These are phyloP conservation scores for Pythium insidiosum DNA, from an alignment of 352 stramenopile genomes.

Conservation along the genomic window DNA sequence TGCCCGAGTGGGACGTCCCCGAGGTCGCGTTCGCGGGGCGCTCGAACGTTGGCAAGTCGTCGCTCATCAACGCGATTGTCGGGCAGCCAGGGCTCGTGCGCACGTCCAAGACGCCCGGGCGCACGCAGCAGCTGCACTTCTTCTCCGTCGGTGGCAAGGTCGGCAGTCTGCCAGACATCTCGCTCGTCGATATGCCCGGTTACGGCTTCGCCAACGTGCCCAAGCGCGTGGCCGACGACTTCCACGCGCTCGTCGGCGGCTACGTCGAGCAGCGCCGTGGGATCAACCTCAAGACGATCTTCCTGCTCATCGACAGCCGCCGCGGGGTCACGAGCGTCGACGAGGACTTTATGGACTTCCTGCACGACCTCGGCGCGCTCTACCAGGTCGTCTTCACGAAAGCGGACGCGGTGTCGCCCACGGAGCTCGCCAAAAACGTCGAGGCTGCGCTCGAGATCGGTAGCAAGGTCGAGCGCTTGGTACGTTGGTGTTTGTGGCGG, in stretches of 20 bases:
- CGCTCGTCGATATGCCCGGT: slow-evolving; percentile 82
- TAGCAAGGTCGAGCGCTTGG: slow-evolving; percentile 40
- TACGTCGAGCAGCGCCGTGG: slow-evolving; percentile 61
- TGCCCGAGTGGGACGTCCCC: slow-evolving; percentile 60
- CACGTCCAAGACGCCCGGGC: slow-evolving; percentile 82
- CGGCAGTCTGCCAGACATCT: slow-evolving; percentile 51
- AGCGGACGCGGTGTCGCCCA: slow-evolving; percentile 47
- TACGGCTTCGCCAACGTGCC: slow-evolving; percentile 80
- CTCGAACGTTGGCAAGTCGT: slow-evolving; percentile 87
- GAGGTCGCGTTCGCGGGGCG: slow-evolving; percentile 83
- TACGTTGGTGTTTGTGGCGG: slow-evolving; percentile 6
- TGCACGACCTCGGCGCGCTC: slow-evolving; percentile 68
- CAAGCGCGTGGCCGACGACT: slow-evolving; percentile 65
- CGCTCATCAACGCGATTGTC: slow-evolving; percentile 82
- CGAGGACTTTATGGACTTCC: slow-evolving; percentile 83
- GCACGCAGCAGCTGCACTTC: slow-evolving; percentile 77
- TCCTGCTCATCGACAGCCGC: slow-evolving; percentile 74
- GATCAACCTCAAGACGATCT: slow-evolving; percentile 66
- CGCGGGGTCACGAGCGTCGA: slow-evolving; percentile 72
- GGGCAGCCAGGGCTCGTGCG: slow-evolving; percentile 52
- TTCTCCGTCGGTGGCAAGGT: slow-evolving; percentile 72
- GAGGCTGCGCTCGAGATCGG: slow-evolving; percentile 39
- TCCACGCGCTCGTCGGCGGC: slow-evolving; percentile 72
- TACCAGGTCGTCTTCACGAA: slow-evolving; percentile 92
- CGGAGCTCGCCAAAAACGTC: slow-evolving; percentile 40